Percentiles rank a stretch among this genome's conserved stretches.
Evolutionary conservation across 106 monocot genomes (phyloP).

Genomic region (Apostasia shenzhenica): DNA sequence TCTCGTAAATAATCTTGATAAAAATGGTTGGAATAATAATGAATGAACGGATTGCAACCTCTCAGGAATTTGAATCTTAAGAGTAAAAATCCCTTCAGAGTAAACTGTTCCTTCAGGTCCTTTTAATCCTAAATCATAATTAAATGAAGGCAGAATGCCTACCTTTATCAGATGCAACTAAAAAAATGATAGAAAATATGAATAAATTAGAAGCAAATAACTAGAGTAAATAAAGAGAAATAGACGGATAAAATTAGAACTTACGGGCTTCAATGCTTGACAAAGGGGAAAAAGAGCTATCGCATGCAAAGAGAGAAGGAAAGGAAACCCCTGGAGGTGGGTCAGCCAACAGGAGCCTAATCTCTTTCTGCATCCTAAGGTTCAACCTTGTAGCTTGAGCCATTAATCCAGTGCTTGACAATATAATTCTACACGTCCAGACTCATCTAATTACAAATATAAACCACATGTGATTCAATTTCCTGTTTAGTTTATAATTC

Average conservation of each 20-base stretch:
- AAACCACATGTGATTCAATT: no score
- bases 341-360: slow-evolving; percentile 68
- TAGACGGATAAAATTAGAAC: slow-evolving; percentile 15
- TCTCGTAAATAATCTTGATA: slow-evolving; percentile 2
- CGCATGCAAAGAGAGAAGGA: slow-evolving; percentile 27
- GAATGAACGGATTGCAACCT: slow-evolving; percentile 28
- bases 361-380: slow-evolving; percentile 90
- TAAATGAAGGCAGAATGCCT: not conserved
- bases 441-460: not conserved
- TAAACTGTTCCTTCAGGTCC: slow-evolving; percentile 87
- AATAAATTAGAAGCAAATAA: not conserved
- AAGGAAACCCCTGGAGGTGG: slow-evolving; percentile 84
- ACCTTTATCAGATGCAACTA: not conserved
- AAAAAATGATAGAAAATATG: not conserved
- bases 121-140: slow-evolving; percentile 40
- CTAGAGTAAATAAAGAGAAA: not conserved
- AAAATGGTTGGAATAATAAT: not conserved
- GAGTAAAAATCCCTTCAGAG: slow-evolving; percentile 50
- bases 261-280: slow-evolving; percentile 70
- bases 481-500: no score
- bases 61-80: slow-evolving; percentile 86
- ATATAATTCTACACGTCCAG: not conserved
- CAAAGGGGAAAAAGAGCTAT: slow-evolving; percentile 25
- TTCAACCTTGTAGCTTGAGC: slow-evolving; percentile 84
- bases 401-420: slow-evolving; percentile 27